Evolutionary conservation across 106 monocot species (phyloP), one percentile per base, ranked within the genome.

Genomic region (Hemerocallis citrina): DNA sequence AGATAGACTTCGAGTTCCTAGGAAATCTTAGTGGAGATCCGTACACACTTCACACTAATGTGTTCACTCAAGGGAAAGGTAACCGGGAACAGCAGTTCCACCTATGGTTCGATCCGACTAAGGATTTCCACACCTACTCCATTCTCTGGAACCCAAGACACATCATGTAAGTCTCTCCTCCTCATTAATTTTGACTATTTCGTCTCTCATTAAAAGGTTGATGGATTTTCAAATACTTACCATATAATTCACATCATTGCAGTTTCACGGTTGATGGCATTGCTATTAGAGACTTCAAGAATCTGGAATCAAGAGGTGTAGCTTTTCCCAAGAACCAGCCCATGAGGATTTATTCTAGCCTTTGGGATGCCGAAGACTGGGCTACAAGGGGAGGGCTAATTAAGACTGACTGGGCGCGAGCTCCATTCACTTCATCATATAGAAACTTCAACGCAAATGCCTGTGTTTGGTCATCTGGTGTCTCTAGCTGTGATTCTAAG

Each of bases 291-390:
- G 80, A 61, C 34, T 81, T 75, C 75, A 81, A 64, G 71, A 81
- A 81, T 37, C 61, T 54, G 14, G 80, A 75, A 37, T 35, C 65
- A 20, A 55, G 61, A 20, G 80, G 80, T 0, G 33, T 81, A 14
- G 23, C 71, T 23, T 81, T 75, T 61, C 80, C 80, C 4, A 72
- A 54, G 63, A 52, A 36, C 42, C 75, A 81, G 28, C 62, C 80
- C 7, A 75, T 81, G 75, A 71, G 71, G 45, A 57, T 81, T 52
- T 81, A 81, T 49, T 74, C 75, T 1, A 81, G 75, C 42, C 65
- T 81, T 17, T 81, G 80, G 80, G 48, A 75, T 42, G 80, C 75
- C n/a, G 80, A 80, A 4, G 64, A 62, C 57, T 79, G 79, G 80
- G 80, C 80, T 2, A 81, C 81, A 2, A 47, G 57, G 31, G 81